Evolutionary conservation across 164 flowering plant genomes (phyloP).

Genomic region (Platanus orientalis): DNA sequence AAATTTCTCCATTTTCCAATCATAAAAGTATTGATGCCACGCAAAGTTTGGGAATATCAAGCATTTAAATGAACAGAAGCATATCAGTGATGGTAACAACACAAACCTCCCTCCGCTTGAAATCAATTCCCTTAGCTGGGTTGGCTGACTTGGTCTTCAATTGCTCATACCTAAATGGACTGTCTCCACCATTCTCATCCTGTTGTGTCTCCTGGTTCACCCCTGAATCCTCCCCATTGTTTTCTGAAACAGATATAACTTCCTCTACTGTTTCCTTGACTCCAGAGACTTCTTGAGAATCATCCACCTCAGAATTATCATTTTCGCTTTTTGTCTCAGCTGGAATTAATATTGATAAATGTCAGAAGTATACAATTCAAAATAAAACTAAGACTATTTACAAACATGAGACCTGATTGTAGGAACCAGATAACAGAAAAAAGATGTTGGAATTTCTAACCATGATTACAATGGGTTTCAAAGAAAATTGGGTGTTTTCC

Average conservation of each 20-base stretch:
- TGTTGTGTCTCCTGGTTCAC: conserved; percentile 37
- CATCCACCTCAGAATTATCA: conserved; percentile 35
- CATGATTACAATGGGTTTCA: no score
- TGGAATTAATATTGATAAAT: conserved; percentile 20
- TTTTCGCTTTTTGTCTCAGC: conserved; percentile 39
- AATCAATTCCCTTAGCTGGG: conserved; percentile 85
- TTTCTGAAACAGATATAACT: conserved; percentile 31
- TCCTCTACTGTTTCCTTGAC: conserved; percentile 32
- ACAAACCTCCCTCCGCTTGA: conserved; percentile 86
- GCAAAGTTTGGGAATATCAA: no score
- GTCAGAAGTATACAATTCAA: conserved; percentile 2
- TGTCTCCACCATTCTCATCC: conserved; percentile 41
- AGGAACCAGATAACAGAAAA: neutral
- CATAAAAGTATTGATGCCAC: neutral
- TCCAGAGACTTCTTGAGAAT: conserved; percentile 30
- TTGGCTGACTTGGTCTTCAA: conserved; percentile 74
- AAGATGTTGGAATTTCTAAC: neutral
- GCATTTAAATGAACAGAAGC: neutral
- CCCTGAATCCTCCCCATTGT: conserved; percentile 45
- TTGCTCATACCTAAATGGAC: conserved; percentile 68
- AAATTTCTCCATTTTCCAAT: no score
- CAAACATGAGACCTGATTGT: neutral
- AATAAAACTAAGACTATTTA: neutral
- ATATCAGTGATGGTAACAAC: neutral
- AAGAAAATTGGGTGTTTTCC: no score